These are phyloP conservation scores for Ramaria sp. DNA, from an alignment of 768 basidiomycete genomes.

Conservation along the genomic window DNA sequence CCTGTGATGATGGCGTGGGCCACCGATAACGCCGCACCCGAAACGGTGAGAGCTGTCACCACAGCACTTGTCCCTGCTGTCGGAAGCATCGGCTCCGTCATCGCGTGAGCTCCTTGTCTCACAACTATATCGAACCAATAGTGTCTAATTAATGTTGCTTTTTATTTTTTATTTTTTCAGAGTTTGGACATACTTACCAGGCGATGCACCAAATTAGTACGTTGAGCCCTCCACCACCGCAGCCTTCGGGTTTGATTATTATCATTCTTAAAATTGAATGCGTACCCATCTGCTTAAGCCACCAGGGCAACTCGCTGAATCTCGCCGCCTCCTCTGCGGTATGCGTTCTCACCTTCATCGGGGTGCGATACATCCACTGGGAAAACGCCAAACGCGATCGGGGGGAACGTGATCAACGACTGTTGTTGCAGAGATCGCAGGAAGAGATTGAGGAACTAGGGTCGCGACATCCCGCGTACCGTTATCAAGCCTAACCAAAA, in stretches of 20 bases:
- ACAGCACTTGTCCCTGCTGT: constrained; percentile 34
- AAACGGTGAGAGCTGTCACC: constrained; percentile 35
- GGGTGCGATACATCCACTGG: constrained; percentile 26
- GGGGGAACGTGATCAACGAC: constrained; percentile 30
- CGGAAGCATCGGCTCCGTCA: constrained; percentile 33
- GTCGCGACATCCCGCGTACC: constrained; percentile 34
- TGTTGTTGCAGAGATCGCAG: constrained; percentile 27
- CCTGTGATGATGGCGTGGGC: constrained; percentile 38
- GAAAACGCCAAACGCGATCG: constrained; percentile 35
- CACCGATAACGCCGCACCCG: constrained; percentile 39
- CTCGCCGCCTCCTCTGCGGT: constrained; percentile 26
- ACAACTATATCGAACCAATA: background rate
- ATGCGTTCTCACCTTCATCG: constrained; percentile 22
- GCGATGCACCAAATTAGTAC: constrained; percentile 31
- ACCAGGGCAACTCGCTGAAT: constrained; percentile 35
- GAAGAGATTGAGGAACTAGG: constrained; percentile 32
- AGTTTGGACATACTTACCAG: constrained; percentile 37
- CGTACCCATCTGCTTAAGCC: no score
- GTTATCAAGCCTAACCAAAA: constrained; percentile 26
- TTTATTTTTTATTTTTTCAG: constrained; percentile 17
- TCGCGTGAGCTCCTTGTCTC: constrained; percentile 24
- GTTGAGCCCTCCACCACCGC: background rate
- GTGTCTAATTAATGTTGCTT: background rate
- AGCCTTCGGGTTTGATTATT: no score
- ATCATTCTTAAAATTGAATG: no score